These are phyloP conservation scores for Cercospora canescens DNA, from an alignment of 2,329 filamentous ascomycete species.

Conservation along the genomic window DNA sequence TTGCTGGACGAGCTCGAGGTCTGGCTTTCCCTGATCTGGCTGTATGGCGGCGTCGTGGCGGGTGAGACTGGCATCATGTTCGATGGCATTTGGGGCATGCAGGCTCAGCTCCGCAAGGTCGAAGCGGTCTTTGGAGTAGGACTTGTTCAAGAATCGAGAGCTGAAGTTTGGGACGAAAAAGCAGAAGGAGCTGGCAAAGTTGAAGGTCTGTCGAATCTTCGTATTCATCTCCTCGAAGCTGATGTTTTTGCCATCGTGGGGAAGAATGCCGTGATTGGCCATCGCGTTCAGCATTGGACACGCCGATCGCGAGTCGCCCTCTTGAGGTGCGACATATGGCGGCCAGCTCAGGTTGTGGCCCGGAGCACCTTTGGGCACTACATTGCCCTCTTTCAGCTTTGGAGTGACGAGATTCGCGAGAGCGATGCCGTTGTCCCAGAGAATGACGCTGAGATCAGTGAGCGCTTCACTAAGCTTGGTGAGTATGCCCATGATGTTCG, in stretches of 20 bases:
- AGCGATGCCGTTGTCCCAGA: conserved; percentile 43
- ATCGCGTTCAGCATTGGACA: conserved; percentile 34
- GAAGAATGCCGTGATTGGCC: conserved; percentile 35
- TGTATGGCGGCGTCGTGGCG: conserved; percentile 39
- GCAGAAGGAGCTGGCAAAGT: conserved; percentile 33
- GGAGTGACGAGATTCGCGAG: conserved; percentile 41
- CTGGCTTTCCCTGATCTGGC: conserved; percentile 41
- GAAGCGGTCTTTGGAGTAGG: conserved; percentile 30
- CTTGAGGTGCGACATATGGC: conserved; percentile 39
- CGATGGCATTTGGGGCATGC: conserved; percentile 31
- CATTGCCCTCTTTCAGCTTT: conserved; percentile 37
- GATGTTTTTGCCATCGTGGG: conserved; percentile 34
- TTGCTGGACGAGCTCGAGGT: conserved; percentile 38
- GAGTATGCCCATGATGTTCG: conserved; percentile 26
- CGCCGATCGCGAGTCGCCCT: conserved; percentile 36
- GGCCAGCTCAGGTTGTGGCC: conserved; percentile 38
- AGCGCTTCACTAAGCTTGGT: conserved; percentile 30
- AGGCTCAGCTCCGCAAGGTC: conserved; percentile 29
- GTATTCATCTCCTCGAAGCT: conserved; percentile 28
- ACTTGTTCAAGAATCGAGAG: conserved; percentile 31
- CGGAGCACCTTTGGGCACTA: conserved; percentile 37
- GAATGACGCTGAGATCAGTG: conserved; percentile 40
- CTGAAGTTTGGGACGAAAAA: conserved; percentile 33
- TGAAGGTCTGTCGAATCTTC: conserved; percentile 32
- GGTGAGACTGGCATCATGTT: conserved; percentile 33